Evolutionary conservation across 1,284 basidiomycete genomes (phyloP).

Genomic region (Irpex sp.): DNA sequence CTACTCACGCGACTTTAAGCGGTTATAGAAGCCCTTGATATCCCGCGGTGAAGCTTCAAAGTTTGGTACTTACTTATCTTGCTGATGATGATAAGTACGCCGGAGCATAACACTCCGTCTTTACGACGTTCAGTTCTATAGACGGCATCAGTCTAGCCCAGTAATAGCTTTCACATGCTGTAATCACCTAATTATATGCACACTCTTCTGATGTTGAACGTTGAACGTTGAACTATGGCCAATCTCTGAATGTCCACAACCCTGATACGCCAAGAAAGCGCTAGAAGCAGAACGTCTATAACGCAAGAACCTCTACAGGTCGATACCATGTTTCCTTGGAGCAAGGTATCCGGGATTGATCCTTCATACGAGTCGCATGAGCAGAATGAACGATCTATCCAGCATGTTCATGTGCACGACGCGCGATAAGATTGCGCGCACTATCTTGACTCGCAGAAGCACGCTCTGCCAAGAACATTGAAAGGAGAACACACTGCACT

Average conservation of each 20-base stretch:
- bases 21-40: not conserved
- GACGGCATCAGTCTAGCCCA: not conserved
- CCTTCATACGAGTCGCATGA: not conserved
- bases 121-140: not conserved
- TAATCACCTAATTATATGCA: not conserved
- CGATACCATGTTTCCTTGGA: not conserved
- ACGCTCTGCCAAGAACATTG: not conserved
- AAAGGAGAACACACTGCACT: not conserved
- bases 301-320: not conserved
- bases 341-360: constrained; percentile 3
- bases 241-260: not conserved
- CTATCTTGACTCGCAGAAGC: not conserved
- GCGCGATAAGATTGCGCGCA: not conserved
- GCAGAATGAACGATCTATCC: not conserved
- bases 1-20: not conserved
- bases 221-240: not conserved
- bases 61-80: not conserved
- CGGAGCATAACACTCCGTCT: not conserved
- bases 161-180: not conserved
- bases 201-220: not conserved
- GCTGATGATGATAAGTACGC: not conserved
- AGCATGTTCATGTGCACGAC: not conserved
- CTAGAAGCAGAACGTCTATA: not conserved
- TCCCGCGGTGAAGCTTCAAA: not conserved
- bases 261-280: not conserved